Evolutionary conservation across 1,139 yeast genomes (phyloP), one percentile per base, ranked within the genome.

Genomic region (Kodamaea arcana): DNA sequence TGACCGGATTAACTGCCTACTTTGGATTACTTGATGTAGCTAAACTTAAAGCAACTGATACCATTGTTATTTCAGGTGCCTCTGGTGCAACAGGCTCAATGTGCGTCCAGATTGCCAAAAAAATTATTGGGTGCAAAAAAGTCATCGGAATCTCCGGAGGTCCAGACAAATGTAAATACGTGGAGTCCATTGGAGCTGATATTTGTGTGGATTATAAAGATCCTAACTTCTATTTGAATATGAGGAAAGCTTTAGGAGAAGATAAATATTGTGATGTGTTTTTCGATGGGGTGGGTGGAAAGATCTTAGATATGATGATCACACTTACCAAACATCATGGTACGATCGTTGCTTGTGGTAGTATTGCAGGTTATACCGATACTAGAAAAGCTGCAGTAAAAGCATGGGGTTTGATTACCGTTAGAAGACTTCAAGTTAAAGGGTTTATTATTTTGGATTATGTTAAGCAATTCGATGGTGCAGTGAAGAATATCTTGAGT

Each of bases 301-400:
- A 34, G 20, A 39, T 51, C 23, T 49, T 54, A 40, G 55, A 53
- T 34, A 33, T 32, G 29, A 45, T 45, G 46, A 38, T 56, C 30
- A 33, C 43, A 4, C 40, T 45, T 40, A 45, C 48, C 26, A 52
- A 47, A 43, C 46, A 47, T 6, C 40, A 41, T 29, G 64, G 63
- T 15, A 46, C 43, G 15, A 43, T 58, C 17, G 39, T 56, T 33
- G 62, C 63, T 2, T 59, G 62, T 33, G 62, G 62, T 33, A 55
- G 62, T 30, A 54, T 58, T 36, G 39, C 62, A 11, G 62, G 63
- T 8, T 58, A 58, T 48, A 52, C 57, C 40, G 72, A 72, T 41
- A 41, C 45, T 8, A 45, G 52, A 4, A 63, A 65, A 36, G 22
- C 31, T n/a, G 40, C 40, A 3, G 48, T 57, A 16, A 37, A 31